Percentiles rank a stretch among this genome's conserved stretches.
Evolutionary conservation across 139 green algal genomes (phyloP).

Genomic region (Closterium sp.): DNA sequence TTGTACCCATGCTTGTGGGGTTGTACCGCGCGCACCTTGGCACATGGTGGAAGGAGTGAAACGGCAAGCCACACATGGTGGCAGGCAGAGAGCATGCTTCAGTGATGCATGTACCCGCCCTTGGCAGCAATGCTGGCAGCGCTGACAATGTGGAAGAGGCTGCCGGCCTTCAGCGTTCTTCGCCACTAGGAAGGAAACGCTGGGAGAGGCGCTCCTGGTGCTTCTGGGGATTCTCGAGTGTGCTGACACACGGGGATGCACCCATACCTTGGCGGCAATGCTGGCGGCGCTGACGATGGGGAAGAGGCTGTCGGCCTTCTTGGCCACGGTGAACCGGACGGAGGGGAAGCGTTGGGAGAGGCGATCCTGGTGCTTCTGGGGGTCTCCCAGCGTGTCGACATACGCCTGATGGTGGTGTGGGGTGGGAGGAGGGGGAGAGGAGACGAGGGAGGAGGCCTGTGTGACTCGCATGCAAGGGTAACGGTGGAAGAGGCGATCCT

Average conservation of each 20-base stretch:
- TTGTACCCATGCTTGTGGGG: conserved; percentile 70
- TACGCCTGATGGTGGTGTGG: conserved; percentile 58
- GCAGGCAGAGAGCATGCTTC: no score
- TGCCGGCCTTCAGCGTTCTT: conserved; percentile 74
- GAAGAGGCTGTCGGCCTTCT: conserved; percentile 86
- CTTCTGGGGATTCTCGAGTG: conserved; percentile 79
- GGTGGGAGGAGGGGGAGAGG: background rate
- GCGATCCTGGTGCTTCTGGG: conserved; percentile 62
- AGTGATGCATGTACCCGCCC: conserved; percentile 48
- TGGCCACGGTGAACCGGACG: conserved; percentile 46
- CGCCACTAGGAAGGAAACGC: conserved; percentile 9
- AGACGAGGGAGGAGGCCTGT: background rate
- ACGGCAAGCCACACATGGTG: no score
- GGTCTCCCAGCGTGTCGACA: conserved; percentile 91
- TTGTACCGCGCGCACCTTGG: conserved; percentile 92
- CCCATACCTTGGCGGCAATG: conserved; percentile 84
- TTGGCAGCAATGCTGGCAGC: conserved; percentile 91
- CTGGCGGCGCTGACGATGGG: conserved; percentile 89
- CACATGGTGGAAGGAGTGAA: no score
- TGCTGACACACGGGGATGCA: conserved; percentile 66
- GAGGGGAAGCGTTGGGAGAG: conserved; percentile 39
- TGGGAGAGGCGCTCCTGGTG: no score
- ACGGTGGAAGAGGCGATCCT: conserved; percentile 15
- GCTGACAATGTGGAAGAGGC: conserved; percentile 84
- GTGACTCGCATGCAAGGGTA: background rate